These are phyloP conservation scores for Delonix regia DNA, from an alignment of 306 rosid species.

Conservation along the genomic window DNA sequence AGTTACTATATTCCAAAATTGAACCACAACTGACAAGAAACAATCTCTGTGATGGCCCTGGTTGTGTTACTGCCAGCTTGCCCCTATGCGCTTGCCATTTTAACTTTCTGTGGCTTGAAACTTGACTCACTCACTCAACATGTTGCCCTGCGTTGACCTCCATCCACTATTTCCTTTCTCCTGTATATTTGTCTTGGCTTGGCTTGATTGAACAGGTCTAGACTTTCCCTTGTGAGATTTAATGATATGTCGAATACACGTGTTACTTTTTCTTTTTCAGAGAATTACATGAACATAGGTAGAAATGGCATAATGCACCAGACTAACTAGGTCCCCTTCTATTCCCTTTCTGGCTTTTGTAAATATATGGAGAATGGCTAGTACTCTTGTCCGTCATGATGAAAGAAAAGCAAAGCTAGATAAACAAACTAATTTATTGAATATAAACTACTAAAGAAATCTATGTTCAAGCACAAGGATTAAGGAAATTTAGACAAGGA, in stretches of 20 bases:
- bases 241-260: too few species aligned
- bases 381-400: too few species aligned
- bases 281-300: too few species aligned
- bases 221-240: not conserved
- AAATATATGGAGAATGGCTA: too few species aligned
- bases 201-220: not conserved
- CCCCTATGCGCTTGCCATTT: not conserved
- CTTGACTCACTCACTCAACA: not conserved
- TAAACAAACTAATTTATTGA: not conserved
- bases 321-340: too few species aligned
- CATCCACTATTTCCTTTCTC: not conserved
- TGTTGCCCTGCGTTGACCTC: constrained; percentile 23
- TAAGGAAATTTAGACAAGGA: not conserved
- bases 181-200: not conserved
- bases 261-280: not conserved
- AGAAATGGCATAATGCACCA: too few species aligned
- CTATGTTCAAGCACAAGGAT: not conserved
- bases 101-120: not conserved
- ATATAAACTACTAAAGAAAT: not conserved
- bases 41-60: not conserved
- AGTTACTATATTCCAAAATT: constrained; percentile 22
- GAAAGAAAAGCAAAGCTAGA: not conserved
- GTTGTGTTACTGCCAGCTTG: not conserved
- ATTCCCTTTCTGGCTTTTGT: too few species aligned
- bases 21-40: not conserved